Conservation (phyloP, 192 early-diverging fungal genomes). For the Dissophora ornata region DNA sequence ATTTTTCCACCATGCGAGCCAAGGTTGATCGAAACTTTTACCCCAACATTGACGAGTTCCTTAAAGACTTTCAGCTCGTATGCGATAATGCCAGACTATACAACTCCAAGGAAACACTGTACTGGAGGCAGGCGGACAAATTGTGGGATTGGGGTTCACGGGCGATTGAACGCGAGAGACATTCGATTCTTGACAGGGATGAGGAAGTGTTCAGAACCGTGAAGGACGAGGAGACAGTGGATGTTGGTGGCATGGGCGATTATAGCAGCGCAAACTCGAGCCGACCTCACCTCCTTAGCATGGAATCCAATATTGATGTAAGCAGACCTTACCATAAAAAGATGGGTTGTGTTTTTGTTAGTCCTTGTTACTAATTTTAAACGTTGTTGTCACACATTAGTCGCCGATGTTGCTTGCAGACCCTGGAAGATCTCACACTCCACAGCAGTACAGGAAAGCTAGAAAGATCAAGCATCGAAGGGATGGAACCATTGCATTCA, state of each 20-base stretch:
- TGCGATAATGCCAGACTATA: constrained; percentile 85
- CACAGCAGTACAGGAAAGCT: constrained; percentile 50
- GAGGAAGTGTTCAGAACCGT: constrained; percentile 25
- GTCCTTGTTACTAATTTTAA: not conserved
- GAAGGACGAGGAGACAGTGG: constrained; percentile 46
- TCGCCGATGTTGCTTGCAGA: constrained; percentile 43
- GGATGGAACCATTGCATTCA: constrained; percentile 50
- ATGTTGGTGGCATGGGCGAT: constrained; percentile 50
- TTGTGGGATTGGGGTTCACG: constrained; percentile 73
- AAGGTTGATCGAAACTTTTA: constrained; percentile 78
- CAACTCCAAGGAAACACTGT: constrained; percentile 85
- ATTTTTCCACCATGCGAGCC: constrained; percentile 87
- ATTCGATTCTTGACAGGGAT: constrained; percentile 48
- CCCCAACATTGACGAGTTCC: constrained; percentile 73
- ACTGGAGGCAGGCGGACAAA: constrained; percentile 84
- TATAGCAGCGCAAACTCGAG: constrained; percentile 1
- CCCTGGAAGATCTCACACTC: constrained; percentile 30
- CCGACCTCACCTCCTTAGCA: constrained; percentile 14
- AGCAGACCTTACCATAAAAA: not conserved
- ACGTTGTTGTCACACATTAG: constrained; percentile 2
- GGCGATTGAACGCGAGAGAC: constrained; percentile 77
- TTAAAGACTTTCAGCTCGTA: constrained; percentile 81
- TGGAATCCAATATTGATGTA: constrained; percentile 31
- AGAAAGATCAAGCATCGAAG: constrained; percentile 50
- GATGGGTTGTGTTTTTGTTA: not conserved